Percentiles rank a stretch among this genome's conserved stretches.
Conservation (phyloP, 2,329 filamentous ascomycete genomes). For the Clonostachys sp. region DNA sequence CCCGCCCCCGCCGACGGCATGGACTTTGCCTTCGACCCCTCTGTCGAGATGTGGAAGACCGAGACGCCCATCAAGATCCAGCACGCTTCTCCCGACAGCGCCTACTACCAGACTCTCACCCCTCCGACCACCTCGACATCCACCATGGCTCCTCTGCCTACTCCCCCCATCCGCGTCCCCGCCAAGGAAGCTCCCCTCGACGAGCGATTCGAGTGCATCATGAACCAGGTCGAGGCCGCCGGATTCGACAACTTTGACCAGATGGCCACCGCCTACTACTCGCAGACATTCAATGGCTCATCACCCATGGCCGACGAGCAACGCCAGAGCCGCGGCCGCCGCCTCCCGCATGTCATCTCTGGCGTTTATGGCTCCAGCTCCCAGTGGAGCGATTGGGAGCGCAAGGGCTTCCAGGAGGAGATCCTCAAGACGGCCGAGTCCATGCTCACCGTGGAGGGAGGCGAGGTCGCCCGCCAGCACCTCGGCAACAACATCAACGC, state of each 20-base stretch:
- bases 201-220: conserved; percentile 12
- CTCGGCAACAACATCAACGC: conserved; percentile 1
- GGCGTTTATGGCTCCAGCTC: conserved; percentile 6
- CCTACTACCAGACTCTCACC: neutral
- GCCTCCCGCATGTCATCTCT: conserved; percentile 13
- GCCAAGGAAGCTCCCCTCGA: conserved; percentile 5
- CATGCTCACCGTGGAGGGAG: conserved; percentile 5
- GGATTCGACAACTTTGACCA: conserved; percentile 18
- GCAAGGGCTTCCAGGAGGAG: conserved; percentile 6
- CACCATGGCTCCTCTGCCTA: conserved; percentile 1
- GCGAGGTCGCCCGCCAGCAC: neutral
- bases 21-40: conserved; percentile 12
- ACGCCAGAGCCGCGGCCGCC: conserved; percentile 13
- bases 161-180: neutral
- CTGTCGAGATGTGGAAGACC: conserved; percentile 9
- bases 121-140: neutral
- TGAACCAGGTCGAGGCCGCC: conserved; percentile 10
- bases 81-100: conserved; percentile 1
- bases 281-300: conserved; percentile 8
- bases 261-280: conserved; percentile 16
- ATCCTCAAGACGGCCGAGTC: conserved; percentile 7
- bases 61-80: conserved; percentile 6
- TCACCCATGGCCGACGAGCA: conserved; percentile 15
- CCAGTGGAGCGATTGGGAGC: conserved; percentile 7
- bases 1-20: conserved; percentile 2